These are phyloP conservation scores for Moesziomyces antarcticus DNA, from an alignment of 1,284 basidiomycete genomes.

Conservation along the genomic window DNA sequence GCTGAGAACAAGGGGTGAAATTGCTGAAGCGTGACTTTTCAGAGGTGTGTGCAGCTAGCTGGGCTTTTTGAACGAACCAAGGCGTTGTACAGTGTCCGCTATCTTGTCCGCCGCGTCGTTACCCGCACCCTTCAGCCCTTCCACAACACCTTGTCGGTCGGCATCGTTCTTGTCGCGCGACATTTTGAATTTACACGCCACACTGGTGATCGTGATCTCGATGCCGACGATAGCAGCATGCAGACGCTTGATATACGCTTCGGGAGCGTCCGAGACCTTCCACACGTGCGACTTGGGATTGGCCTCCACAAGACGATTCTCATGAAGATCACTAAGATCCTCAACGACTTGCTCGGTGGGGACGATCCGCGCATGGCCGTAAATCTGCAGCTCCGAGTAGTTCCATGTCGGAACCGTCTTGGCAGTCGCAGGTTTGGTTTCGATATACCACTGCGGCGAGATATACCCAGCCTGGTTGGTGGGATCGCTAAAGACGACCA, in stretches of 20 bases:
- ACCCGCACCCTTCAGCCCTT: slow-evolving; percentile 65
- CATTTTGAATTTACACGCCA: slow-evolving; percentile 70
- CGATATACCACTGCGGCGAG: slow-evolving; percentile 40
- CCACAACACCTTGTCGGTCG: slow-evolving; percentile 68
- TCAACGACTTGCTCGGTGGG: slow-evolving; percentile 8
- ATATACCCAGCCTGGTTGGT: slow-evolving; percentile 26
- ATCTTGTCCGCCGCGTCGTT: slow-evolving; percentile 24
- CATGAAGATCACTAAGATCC: slow-evolving; percentile 20
- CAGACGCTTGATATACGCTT: slow-evolving; percentile 67
- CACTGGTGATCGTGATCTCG: slow-evolving; percentile 67
- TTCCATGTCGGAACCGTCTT: slow-evolving; percentile 56
- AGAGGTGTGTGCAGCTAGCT: too few species aligned
- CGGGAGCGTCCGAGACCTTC: slow-evolving; percentile 69
- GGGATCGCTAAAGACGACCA: slow-evolving; percentile 35
- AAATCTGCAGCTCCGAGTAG: slow-evolving; percentile 46
- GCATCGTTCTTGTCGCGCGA: slow-evolving; percentile 67
- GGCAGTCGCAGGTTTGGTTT: slow-evolving; percentile 39
- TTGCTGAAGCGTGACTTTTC: too few species aligned
- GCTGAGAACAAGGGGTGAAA: too few species aligned
- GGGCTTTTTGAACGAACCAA: slow-evolving; percentile 6
- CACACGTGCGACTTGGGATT: slow-evolving; percentile 38
- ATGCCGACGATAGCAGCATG: slow-evolving; percentile 69
- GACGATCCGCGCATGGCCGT: slow-evolving; percentile 15
- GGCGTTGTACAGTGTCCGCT: slow-evolving; percentile 5
- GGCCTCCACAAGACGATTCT: background rate